Base-by-base conservation (phyloP, 108 stramenopile species). In the Poteriospumella lacustris region DNA sequence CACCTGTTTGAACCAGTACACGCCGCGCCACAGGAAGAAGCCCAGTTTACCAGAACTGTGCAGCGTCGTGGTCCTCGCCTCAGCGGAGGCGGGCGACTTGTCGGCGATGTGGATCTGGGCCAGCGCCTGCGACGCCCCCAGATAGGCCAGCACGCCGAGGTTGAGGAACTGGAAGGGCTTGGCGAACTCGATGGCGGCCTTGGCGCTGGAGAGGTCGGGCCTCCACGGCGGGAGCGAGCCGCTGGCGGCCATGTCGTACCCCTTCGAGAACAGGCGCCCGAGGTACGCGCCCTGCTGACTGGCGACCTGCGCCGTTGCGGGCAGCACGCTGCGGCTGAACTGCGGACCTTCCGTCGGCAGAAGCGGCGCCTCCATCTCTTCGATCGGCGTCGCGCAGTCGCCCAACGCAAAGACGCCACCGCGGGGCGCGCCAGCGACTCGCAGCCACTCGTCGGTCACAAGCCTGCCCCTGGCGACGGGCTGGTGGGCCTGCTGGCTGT, bases 161-260 rank as follows among this genome's bases (percentile, higher is more conserved):
- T 96, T 94, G 40, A 95, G 82, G 75, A 93, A 96, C 85, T 95
- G 93, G 81, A 96, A 96, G 33, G 92, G 92, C 76, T 91, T 90
- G 3, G 94, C 94, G 59, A 90, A 91, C 28, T 86, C 87, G 41
- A 77, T 83, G 1, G 19, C 2, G 28, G 0, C 1, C 47, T 28
- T 39, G 28, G 24, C n/a, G n/a, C n/a, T n/a, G n/a, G n/a, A n/a
- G n/a, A 24, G 15, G 52, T 19, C 52, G 15, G 52, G 15, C 52
- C 24, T 56, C 52, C 52, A 56, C 28, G 60, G 60, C 19, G 52
- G 52, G 5, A 64, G 33, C 9, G 47, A 52, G 19, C 15, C 15
- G 0, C 59, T 76, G 40, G 91, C 87, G 44, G 83, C 87, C n/a
- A 88, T 39, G 44, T 91, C 81, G 80, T 89, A 94, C n/a, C 90